Evolutionary conservation across 2,329 filamentous ascomycete species (phyloP).

Genomic region (Colletotrichum lupini): DNA sequence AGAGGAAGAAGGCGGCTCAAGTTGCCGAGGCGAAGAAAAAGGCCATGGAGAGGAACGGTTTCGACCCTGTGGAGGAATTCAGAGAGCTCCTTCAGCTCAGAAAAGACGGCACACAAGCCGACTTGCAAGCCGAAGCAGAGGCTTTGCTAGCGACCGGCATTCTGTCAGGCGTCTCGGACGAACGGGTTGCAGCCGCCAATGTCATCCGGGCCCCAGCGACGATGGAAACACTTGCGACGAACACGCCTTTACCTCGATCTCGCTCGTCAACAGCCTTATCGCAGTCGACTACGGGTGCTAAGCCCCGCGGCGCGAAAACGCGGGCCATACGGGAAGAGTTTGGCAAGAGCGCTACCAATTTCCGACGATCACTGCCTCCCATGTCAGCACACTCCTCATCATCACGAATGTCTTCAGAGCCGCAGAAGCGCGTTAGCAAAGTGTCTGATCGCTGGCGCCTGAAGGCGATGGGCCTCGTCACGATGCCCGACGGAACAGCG

Average conservation of each 20-base stretch:
- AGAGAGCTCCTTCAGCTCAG: constrained; percentile 46
- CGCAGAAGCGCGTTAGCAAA: constrained; percentile 45
- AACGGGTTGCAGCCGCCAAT: constrained; percentile 47
- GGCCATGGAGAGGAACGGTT: constrained; percentile 20
- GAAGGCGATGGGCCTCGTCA: constrained; percentile 63
- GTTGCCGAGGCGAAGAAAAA: constrained; percentile 23
- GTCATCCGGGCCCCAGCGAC: constrained; percentile 46
- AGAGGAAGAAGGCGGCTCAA: constrained; percentile 47
- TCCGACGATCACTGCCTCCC: constrained; percentile 54
- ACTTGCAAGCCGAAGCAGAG: constrained; percentile 45
- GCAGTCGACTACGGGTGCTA: constrained; percentile 16
- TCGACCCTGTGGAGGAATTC: constrained; percentile 50
- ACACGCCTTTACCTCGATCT: constrained; percentile 18
- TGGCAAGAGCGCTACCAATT: constrained; percentile 43
- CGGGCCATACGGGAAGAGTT: constrained; percentile 49
- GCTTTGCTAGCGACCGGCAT: constrained; percentile 55
- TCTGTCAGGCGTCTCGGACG: constrained; percentile 52
- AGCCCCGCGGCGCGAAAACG: constrained; percentile 47
- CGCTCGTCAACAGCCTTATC: constrained; percentile 29
- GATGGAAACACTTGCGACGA: neutral
- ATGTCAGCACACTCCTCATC: constrained; percentile 38
- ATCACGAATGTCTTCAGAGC: constrained; percentile 19
- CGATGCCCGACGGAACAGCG: constrained; percentile 64
- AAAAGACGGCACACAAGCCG: constrained; percentile 42
- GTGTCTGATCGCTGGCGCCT: constrained; percentile 58